Evolutionary conservation across 2,329 filamentous ascomycete species (phyloP).

Genomic region (Diplodia mutila): DNA sequence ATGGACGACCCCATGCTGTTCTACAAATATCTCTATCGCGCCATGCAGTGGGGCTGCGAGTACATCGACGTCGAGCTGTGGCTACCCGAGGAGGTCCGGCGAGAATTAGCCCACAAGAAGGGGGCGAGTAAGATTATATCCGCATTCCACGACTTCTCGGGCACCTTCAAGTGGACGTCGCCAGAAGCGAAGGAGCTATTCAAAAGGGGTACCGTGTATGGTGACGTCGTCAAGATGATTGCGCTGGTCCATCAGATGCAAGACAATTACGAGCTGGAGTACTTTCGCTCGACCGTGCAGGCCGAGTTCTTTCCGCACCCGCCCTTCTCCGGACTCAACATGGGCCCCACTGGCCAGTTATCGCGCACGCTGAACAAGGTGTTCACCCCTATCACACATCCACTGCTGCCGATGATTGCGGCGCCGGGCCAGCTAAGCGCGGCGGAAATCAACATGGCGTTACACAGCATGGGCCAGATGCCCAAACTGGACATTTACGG

Average conservation of each 20-base stretch:
- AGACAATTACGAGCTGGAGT: conserved; percentile 88
- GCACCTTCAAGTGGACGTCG: conserved; percentile 81
- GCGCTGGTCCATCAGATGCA: conserved; percentile 79
- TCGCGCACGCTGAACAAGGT: conserved; percentile 83
- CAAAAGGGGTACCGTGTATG: conserved; percentile 70
- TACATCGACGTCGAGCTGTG: conserved; percentile 90
- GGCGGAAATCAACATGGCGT: conserved; percentile 79
- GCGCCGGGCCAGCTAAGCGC: conserved; percentile 85
- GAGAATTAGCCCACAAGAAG: conserved; percentile 67
- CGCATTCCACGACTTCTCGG: conserved; percentile 89
- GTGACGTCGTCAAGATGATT: conserved; percentile 91
- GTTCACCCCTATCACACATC: conserved; percentile 87
- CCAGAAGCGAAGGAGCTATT: conserved; percentile 73
- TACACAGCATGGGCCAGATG: conserved; percentile 78
- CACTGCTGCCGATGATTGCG: conserved; percentile 79
- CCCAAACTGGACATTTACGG: conserved; percentile 81
- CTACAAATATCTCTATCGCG: conserved; percentile 78
- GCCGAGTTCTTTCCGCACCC: conserved; percentile 67
- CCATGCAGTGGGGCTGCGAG: conserved; percentile 87
- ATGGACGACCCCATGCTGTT: conserved; percentile 78
- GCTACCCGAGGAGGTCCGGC: conserved; percentile 77
- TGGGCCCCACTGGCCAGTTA: conserved; percentile 84
- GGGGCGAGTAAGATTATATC: conserved; percentile 86
- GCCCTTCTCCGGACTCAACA: conserved; percentile 81
- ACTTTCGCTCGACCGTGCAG: conserved; percentile 79